phyloP scores from a whole-genome alignment of 2,329 filamentous ascomycete genomes.

The Penicillium fuscoglaucum region DNA sequence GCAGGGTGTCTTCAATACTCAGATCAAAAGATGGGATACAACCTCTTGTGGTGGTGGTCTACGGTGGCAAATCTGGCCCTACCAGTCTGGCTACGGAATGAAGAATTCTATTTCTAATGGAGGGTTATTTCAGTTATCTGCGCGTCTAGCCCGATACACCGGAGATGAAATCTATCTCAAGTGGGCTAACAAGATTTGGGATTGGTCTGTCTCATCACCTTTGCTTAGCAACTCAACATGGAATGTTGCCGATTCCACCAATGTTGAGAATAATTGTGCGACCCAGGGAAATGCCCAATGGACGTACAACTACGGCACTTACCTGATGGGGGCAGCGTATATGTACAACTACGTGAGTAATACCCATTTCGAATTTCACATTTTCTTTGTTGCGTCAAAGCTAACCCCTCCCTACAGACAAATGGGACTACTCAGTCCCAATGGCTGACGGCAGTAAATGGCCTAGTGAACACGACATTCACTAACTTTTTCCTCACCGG shows the following conservation, averaged over 20 bases:
- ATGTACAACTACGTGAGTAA: slow-evolving; percentile 63
- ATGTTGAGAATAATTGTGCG: slow-evolving; percentile 54
- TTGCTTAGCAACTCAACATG: slow-evolving; percentile 17
- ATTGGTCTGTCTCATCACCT: slow-evolving; percentile 11
- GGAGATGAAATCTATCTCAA: slow-evolving; percentile 9
- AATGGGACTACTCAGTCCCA: slow-evolving; percentile 48
- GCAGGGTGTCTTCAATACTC: slow-evolving; percentile 15
- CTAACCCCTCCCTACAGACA: slow-evolving; percentile 35
- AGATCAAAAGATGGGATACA: slow-evolving; percentile 15
- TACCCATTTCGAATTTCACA: background rate
- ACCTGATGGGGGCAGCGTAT: slow-evolving; percentile 61
- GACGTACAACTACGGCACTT: slow-evolving; percentile 64
- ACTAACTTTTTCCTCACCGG: slow-evolving; percentile 44
- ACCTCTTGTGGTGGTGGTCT: slow-evolving; percentile 15
- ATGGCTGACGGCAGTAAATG: slow-evolving; percentile 60
- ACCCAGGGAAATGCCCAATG: slow-evolving; percentile 63
- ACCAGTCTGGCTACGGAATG: slow-evolving; percentile 13
- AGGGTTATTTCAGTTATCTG: slow-evolving; percentile 15
- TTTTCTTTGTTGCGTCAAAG: background rate
- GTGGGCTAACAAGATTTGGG: slow-evolving; percentile 22
- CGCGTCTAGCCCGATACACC: slow-evolving; percentile 15
- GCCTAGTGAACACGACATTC: slow-evolving; percentile 56
- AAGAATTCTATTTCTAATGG: slow-evolving; percentile 19
- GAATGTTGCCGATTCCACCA: slow-evolving; percentile 14
- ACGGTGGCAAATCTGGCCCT: slow-evolving; percentile 16